A percentile compares a stretch with the other conserved stretches of the same genome.
Evolutionary conservation across 176 grass and related monocot genomes (phyloP).

Genomic region (Aegilops tauschii): DNA sequence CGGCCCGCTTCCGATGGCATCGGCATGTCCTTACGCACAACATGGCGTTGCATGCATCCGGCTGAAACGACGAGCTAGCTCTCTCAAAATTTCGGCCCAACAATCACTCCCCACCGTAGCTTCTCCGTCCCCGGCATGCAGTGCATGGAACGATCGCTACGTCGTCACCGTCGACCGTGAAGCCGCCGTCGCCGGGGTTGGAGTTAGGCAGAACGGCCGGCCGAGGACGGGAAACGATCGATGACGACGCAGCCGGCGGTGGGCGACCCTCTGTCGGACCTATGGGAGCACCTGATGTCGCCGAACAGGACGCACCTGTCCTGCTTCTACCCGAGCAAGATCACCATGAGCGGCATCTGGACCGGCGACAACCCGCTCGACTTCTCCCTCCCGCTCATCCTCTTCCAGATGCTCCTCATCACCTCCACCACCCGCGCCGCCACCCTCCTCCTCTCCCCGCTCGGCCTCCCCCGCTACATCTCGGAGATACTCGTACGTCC

Average conservation of each 20-base stretch:
- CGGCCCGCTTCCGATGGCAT: not conserved
- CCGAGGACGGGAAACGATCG: not conserved
- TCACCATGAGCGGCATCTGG: constrained; percentile 62
- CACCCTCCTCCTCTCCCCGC: constrained; percentile 48
- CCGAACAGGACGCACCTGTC: not conserved
- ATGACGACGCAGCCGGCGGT: constrained; percentile 12
- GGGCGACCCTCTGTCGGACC: constrained; percentile 5
- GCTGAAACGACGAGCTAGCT: too few species aligned
- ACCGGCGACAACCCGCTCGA: constrained; percentile 43
- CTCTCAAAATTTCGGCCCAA: not conserved
- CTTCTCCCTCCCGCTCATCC: constrained; percentile 61
- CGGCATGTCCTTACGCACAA: not conserved
- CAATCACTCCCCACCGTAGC: not conserved
- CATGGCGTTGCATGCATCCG: not conserved
- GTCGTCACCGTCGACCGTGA: not conserved
- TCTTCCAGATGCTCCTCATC: constrained; percentile 67
- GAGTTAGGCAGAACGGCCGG: not conserved
- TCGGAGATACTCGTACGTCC: constrained; percentile 51
- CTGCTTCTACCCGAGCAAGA: constrained; percentile 60
- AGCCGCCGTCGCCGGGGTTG: not conserved
- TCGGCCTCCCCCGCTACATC: constrained; percentile 62
- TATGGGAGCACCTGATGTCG: constrained; percentile 9
- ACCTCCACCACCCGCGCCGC: constrained; percentile 44
- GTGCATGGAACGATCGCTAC: not conserved
- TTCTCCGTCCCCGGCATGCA: not conserved